Evolutionary conservation across 1,284 basidiomycete species (phyloP), one percentile per base, ranked within the genome.

Genomic region (Pyrrhoderma noxium): DNA sequence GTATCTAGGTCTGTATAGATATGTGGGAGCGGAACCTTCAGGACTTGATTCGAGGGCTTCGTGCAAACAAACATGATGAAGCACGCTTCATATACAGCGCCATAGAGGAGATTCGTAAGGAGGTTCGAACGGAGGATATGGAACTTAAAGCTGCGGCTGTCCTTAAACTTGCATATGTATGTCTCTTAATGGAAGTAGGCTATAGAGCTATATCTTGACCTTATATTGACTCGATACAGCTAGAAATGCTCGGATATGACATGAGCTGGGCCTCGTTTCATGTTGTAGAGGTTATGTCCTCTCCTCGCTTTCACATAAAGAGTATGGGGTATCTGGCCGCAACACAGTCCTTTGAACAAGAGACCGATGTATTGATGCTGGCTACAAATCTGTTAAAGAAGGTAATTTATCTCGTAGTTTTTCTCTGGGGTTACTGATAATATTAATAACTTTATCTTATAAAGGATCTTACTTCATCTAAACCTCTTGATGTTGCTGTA

Each of bases 361-460:
- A 96, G 56, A 98, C 94, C 0, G 95, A 99, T 61, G 95, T 99
- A 36, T 81, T 98, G 19, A 97, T 99, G 76, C 79, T 99, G 42
- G 96, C 95, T 0, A 97, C 96, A 8, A 99, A 99, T 68, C 75
- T 95, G 25, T 76, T 99, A 61, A 98, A 99, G 76, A 99, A 99
- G 80, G 93, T 91, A 99, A 99, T 80, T 93, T 91, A 55, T 55
- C 78, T 62, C 14, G 11, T 36, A 25, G n/a, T 25, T 1, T 27
- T 45, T 31, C 50, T 19, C 38, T 43, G 38, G 47, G 21, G 41
- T 52, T 49, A 38, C 53, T 31, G 5, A 11, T 7, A 7, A 8
- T 14, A 7, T 40, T 14, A 40, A 47, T 46, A 47, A 47, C 4
- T 47, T 51, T 21, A 9, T 45, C 43, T 48, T 35, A 14, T 35